These are phyloP conservation scores for Hyaloperonospora arabidopsidis DNA, from an alignment of 352 stramenopile species.

Conservation along the genomic window DNA sequence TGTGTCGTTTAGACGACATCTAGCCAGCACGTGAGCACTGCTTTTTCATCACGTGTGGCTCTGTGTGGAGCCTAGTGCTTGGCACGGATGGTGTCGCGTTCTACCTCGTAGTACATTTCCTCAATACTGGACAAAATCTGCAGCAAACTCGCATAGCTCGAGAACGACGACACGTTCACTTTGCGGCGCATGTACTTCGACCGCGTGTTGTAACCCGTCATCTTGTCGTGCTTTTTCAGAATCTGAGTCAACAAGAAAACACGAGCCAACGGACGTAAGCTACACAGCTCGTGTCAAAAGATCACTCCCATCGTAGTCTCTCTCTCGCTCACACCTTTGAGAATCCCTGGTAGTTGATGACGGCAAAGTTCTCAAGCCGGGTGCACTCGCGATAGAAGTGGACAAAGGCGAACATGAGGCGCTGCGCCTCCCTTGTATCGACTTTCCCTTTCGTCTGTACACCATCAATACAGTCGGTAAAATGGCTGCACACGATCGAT, in stretches of 20 bases:
- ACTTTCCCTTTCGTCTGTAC: slow-evolving; percentile 34
- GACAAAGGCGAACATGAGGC: slow-evolving; percentile 77
- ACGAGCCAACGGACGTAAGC: neutral
- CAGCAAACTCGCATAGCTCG: slow-evolving; percentile 67
- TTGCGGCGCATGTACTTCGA: slow-evolving; percentile 83
- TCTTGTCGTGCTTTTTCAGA: slow-evolving; percentile 81
- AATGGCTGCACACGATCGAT: neutral
- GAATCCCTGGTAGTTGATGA: slow-evolving; percentile 83
- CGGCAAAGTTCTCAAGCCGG: slow-evolving; percentile 73
- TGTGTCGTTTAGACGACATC: no score
- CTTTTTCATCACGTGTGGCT: slow-evolving; percentile 12
- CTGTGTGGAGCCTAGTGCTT: slow-evolving; percentile 50
- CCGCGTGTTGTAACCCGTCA: slow-evolving; percentile 76
- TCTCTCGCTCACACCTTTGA: slow-evolving; percentile 78
- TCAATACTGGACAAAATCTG: slow-evolving; percentile 69
- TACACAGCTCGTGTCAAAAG: no score
- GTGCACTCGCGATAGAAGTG: slow-evolving; percentile 80
- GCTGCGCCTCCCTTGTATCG: slow-evolving; percentile 47
- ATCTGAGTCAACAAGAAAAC: slow-evolving; percentile 30
- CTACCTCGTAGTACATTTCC: slow-evolving; percentile 73
- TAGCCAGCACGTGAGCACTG: slow-evolving; percentile 11
- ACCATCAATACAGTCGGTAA: neutral
- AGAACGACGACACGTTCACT: slow-evolving; percentile 72
- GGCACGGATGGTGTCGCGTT: slow-evolving; percentile 44
- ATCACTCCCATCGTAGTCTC: neutral